Base-by-base conservation (phyloP, 140 eudicot genomes). In the Cichorium intybus region DNA sequence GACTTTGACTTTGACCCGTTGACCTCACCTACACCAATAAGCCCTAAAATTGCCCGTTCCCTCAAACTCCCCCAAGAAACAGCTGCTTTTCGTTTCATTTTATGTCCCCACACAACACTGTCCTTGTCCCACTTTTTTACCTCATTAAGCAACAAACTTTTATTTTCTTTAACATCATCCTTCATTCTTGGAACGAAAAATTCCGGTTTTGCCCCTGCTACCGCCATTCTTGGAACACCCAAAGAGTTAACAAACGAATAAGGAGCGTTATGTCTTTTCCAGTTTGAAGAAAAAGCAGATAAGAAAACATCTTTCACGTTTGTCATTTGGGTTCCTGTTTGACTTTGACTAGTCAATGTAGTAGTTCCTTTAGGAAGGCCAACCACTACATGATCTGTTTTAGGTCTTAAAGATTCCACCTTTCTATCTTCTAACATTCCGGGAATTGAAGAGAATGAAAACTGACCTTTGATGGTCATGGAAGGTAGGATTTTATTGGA, bases 21-120 rank as follows among this genome's bases (percentile, higher is more conserved):
- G n/a, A n/a, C n/a, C n/a, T n/a, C n/a, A n/a, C n/a, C n/a, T n/a
- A n/a, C n/a, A n/a, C n/a, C n/a, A n/a, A n/a, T n/a, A n/a, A n/a
- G n/a, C n/a, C n/a, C n/a, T n/a, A 26, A 26, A 26, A 26, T 26
- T 4, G 3, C 37, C 17, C 10, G 16, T 56, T 59, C 50, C 60
- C 75, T 24, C 10, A 70, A 35, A 58, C 58, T 51, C 68, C 48
- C 68, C 15, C 49, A 26, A 26, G 4, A 26, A 26, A 1, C 29
- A 26, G 68, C 75, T 57, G 68, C 67, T 69, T 69, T 69, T 41
- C 58, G 47, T 52, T 69, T 57, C 49, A 70, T 62, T 50, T 22
- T 70, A 47, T 70, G 68, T 4, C 24, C 75, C 60, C 68, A 43
- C n/a, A n/a, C n/a, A n/a, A n/a, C n/a, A n/a, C n/a, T n/a, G n/a